Base-by-base conservation (phyloP, 345 rosid genomes). In the Carallia brachiata region DNA sequence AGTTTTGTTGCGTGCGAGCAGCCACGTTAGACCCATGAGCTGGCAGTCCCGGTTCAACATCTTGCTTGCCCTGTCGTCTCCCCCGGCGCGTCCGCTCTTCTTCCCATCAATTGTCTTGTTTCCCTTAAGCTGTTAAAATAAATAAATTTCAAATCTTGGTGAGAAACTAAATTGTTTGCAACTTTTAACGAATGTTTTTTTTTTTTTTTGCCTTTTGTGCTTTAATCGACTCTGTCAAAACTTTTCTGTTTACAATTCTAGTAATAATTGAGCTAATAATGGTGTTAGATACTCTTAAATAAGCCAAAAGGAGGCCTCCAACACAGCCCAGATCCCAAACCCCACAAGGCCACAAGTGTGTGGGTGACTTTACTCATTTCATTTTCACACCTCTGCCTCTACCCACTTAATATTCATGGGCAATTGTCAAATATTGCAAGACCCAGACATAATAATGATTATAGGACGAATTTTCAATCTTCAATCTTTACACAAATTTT, bases 21-120 rank as follows among this genome's bases (percentile, higher is more conserved):
- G 86, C 99, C 99, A 96, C 66, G 97, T 96, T 64, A 96, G 89
- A 74, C 99, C 99, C 99, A 96, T 96, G 13, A 96, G 84, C 78
- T 92, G 91, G 81, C 99, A 96, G 69, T 96, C 99, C 77, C 83
- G 81, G 80, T 82, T 76, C 85, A 92, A 85, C 99, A 96, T 96
- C 82, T 86, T 89, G 83, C 75, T 89, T 1, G 87, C 93, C 75
- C 99, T 83, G 3, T 68, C 80, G 9, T 72, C 76, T 37, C 54
- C 55, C 7, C 61, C 67, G 7, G 19, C n/a, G 54, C 55, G 16
- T 10, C 36, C 32, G 65, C 65, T 60, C 36, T 23, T 60, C 36
- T 23, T 59, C 6, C 47, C 73, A 15, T 37, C 61, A 13, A 12
- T 23, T 37, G 84, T 86, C 77, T 81, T 84, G 86, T 78, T 73